Evolutionary conservation across 345 rosid species (phyloP).

Genomic region (Dimocarpus longan): DNA sequence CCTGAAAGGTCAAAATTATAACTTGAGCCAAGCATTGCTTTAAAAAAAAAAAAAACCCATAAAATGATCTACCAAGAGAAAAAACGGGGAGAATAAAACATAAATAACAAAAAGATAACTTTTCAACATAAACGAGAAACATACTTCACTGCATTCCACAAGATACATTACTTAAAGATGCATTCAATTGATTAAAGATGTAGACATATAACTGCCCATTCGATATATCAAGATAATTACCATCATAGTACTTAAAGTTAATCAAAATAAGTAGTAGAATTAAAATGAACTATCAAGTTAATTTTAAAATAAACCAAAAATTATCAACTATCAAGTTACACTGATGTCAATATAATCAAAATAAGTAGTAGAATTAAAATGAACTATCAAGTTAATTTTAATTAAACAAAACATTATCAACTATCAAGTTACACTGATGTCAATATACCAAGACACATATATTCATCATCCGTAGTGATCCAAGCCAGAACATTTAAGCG

Average conservation of each 20-base stretch:
- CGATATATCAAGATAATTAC: neutral
- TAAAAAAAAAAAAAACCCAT: too few relatives aligned
- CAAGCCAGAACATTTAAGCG: too few relatives aligned
- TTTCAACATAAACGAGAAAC: neutral
- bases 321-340: neutral
- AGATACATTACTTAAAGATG: neutral
- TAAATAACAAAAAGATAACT: neutral
- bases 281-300: neutral
- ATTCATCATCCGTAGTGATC: too few relatives aligned
- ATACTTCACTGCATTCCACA: neutral
- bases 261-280: neutral
- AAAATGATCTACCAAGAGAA: too few relatives aligned
- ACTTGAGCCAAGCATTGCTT: slow-evolving; percentile 5
- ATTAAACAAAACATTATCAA: neutral
- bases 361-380: neutral
- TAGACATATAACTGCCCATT: neutral
- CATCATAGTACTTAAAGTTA: neutral
- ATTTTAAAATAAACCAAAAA: neutral
- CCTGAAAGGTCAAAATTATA: slow-evolving; percentile 51
- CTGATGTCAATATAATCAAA: neutral
- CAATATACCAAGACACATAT: neutral
- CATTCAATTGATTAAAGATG: neutral
- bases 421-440: neutral
- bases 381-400: neutral
- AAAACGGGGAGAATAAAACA: too few relatives aligned